Base-by-base conservation (phyloP, 192 early-diverging fungal species). In the Coemansia nantahalensis region DNA sequence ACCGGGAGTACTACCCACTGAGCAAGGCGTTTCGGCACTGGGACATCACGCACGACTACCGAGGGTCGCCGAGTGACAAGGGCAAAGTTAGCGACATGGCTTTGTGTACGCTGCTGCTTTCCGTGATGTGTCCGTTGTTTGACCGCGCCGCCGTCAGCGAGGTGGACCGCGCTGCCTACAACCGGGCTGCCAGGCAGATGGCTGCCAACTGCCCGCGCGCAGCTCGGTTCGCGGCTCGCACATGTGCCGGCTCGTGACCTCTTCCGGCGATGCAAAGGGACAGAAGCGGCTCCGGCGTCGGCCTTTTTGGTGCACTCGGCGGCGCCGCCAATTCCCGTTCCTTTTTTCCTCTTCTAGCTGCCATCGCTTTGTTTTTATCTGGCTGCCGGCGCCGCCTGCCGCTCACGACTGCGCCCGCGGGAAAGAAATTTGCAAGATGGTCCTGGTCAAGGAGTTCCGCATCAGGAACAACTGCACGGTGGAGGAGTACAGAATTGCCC, bases 381-480 rank as follows among this genome's bases (percentile, higher is more conserved):
- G 22, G 13, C n/a, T n/a, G n/a, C n/a, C n/a, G n/a, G n/a, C n/a
- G n/a, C n/a, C n/a, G n/a, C n/a, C n/a, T 23, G 4, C 26, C 26
- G 4, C 26, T 28, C 24, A 42, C 21, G 4, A 3, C 11, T 42
- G 26, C 3, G 26, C 3, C 4, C 7, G 26, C 3, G 26, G n/a
- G 32, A 32, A 14, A 3, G n/a, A 40, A 19, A 21, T 17, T 13
- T 4, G 39, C 39, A 56, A 45, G 37, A 80, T 65, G 68, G 86
- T 88, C 59, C 63, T 83, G 49, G 84, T 90, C 49, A 85, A 84
- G 54, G 88, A 90, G 53, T 90, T 86, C 64, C 75, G 85, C 60
- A 79, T 90, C 26, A 78, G 80, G 31, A 90, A 88, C 67, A 86
- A 86, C 70, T 90, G 86, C 54, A 84, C 85, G 14, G 71, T 82